Evolutionary conservation across 2,329 filamentous ascomycete genomes (phyloP), one percentile per base, ranked within the genome.

Genomic region (Pseudopithomyces chartarum): DNA sequence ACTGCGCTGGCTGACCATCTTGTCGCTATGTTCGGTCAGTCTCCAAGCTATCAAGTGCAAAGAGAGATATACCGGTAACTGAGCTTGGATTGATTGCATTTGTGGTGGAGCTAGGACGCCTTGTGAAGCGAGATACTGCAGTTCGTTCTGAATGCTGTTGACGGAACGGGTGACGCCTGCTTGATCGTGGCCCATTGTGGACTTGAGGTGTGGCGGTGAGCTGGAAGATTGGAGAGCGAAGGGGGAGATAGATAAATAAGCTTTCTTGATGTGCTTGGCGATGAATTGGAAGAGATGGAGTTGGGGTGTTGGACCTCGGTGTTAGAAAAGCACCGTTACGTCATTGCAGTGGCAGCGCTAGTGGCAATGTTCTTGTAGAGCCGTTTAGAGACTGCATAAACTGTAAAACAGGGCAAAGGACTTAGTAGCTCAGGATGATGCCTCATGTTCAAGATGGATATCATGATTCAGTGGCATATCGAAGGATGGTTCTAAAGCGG

Each of bases 111-210:
- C 44, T 7, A 47, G 44, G 2, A 34, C 44, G 8, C 44, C 44
- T 34, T 47, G 44, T 6, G 44, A 33, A 19, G 44, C 44, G 12
- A 47, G 44, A 10, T 47, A 47, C 15, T 47, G 44, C 29, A 47
- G 29, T 29, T 47, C 44, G 44, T 47, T 47, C 17, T 47, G 44
- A 10, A 47, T 47, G 15, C 23, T 17, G 29, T 47, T 47, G 44
- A 47, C 29, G 17, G 44, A 47, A 29, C 44, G 44, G 19, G 44
- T 47, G 17, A 47, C n/a, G 29, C 44, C 44, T 47, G 44, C 44
- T 47, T 34, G 44, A 19, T 47, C 44, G 44, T 47, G 34, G 29
- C 44, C 44, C 44, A 47, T 47, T 11, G 8, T 47, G 33, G 44
- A n/a, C 20, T 17, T 40, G 5, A 17, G n/a, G n/a, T 40, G 38